Percentiles rank a stretch among this genome's conserved stretches.
phyloP scores from a whole-genome alignment of 1,284 basidiomycete genomes.

The Singerocomus inundabilis region DNA sequence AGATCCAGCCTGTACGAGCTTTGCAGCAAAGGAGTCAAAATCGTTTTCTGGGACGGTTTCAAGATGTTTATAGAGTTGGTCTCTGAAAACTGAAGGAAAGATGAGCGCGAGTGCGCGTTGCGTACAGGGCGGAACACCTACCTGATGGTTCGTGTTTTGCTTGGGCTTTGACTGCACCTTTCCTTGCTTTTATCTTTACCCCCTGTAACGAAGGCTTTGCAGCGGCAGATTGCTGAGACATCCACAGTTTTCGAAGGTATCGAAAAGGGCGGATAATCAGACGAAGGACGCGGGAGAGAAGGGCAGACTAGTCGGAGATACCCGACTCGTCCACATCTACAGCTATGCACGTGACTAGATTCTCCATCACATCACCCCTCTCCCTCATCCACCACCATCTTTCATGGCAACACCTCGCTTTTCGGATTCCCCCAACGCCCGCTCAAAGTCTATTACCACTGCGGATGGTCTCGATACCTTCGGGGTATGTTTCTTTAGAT shows the following conservation, averaged over 20 bases:
- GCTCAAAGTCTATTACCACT: conserved; percentile 72
- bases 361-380: conserved; percentile 10
- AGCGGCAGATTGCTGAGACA: conserved; percentile 81
- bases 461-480: conserved; percentile 70
- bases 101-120: conserved; percentile 14
- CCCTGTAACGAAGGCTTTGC: conserved; percentile 84
- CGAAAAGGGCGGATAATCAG: conserved; percentile 31
- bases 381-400: conserved; percentile 15
- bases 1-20: conserved; percentile 88
- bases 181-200: conserved; percentile 85
- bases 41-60: conserved; percentile 82
- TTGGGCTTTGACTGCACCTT: conserved; percentile 82
- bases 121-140: conserved; percentile 28
- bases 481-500: conserved; percentile 53
- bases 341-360: conserved; percentile 26
- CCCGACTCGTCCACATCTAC: conserved; percentile 17
- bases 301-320: conserved; percentile 28
- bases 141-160: conserved; percentile 86
- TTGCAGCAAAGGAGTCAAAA: conserved; percentile 80
- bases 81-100: conserved; percentile 77
- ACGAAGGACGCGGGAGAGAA: conserved; percentile 1
- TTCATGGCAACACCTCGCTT: conserved; percentile 28
- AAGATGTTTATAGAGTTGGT: conserved; percentile 92
- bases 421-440: conserved; percentile 54
- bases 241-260: conserved; percentile 56